These are phyloP conservation scores for Zymoseptoria pseudotritici DNA, from an alignment of 2,329 filamentous ascomycete species.

Conservation along the genomic window DNA sequence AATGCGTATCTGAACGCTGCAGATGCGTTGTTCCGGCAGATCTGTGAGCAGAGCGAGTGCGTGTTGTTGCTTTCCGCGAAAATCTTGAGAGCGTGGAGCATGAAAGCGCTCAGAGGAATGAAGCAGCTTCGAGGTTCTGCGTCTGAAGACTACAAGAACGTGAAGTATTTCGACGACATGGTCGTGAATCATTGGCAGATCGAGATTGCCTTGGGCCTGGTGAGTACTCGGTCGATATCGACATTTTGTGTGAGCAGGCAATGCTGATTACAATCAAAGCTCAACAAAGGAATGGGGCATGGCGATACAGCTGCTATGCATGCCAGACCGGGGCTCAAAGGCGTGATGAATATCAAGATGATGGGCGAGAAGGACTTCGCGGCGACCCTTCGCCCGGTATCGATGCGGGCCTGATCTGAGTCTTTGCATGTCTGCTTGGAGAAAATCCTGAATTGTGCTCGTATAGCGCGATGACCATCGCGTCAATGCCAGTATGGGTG, in stretches of 20 bases:
- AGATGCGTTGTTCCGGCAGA: background rate
- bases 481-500: background rate
- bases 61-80: background rate
- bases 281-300: background rate
- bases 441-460: background rate
- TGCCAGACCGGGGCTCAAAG: background rate
- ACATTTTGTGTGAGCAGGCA: background rate
- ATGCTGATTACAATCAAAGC: background rate
- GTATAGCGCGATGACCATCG: background rate
- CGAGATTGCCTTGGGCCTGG: background rate
- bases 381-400: background rate
- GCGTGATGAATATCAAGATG: background rate
- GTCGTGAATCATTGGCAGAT: background rate
- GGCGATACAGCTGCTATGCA: background rate
- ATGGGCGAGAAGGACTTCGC: background rate
- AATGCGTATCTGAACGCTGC: background rate
- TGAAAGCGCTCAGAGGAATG: background rate
- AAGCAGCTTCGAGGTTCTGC: background rate
- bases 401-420: background rate
- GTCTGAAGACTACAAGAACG: background rate
- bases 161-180: background rate
- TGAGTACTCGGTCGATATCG: background rate
- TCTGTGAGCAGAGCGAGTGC: background rate
- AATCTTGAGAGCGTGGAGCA: background rate
- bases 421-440: background rate